phyloP scores from a whole-genome alignment of 2,329 filamentous ascomycete genomes.

The Ilyonectria robusta region DNA sequence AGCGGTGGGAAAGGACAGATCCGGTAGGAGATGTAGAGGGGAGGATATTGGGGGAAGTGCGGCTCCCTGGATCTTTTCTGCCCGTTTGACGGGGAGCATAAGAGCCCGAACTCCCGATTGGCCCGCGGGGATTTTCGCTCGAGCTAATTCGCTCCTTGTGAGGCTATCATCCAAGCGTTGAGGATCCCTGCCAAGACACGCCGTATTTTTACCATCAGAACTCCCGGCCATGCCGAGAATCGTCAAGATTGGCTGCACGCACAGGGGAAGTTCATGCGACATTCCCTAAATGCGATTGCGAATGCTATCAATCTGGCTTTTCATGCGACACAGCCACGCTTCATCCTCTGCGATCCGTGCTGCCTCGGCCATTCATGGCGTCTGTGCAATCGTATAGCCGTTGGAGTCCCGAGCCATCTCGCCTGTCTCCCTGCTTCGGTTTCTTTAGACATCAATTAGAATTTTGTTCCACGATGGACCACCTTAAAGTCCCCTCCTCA shows the following conservation, averaged over 20 bases:
- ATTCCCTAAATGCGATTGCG: background rate
- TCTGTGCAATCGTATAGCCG: no score
- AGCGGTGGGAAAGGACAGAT: background rate
- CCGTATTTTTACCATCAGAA: background rate
- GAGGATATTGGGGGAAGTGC: no score
- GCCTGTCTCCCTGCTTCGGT: no score
- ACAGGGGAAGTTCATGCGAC: background rate
- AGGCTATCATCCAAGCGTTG: background rate
- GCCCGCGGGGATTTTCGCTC: background rate
- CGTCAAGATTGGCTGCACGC: background rate
- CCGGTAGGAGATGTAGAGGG: background rate
- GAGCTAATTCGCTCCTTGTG: background rate
- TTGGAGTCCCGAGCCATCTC: no score
- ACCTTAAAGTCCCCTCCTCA: no score
- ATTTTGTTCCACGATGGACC: no score
- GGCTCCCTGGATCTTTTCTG: no score
- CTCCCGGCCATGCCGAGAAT: background rate
- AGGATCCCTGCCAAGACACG: background rate
- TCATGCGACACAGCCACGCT: no score
- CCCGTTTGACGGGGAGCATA: background rate
- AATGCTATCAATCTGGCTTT: background rate
- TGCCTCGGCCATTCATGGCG: no score
- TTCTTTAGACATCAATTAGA: no score
- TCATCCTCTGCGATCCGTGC: no score
- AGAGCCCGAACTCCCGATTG: conserved; percentile 1